phyloP scores from a whole-genome alignment of 2,329 filamentous ascomycete species.

The Paracorniculantispora psalliotae region DNA sequence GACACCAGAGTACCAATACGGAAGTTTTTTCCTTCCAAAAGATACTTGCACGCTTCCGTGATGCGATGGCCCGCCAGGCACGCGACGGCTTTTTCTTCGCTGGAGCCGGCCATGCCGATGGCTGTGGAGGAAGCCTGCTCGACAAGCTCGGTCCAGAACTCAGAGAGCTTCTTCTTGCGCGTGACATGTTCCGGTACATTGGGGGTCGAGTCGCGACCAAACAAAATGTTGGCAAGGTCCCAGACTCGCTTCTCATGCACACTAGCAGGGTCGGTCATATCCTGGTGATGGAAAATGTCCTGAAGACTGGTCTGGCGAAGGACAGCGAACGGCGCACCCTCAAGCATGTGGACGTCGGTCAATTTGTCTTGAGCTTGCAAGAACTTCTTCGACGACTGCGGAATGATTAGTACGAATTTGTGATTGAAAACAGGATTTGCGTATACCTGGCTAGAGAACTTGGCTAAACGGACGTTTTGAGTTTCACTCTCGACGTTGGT shows the following conservation, averaged over 20 bases:
- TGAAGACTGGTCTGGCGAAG: slow-evolving; percentile 35
- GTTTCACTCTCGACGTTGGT: slow-evolving; percentile 56
- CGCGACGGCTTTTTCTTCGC: slow-evolving; percentile 80
- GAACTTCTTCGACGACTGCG: slow-evolving; percentile 50
- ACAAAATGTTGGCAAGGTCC: slow-evolving; percentile 81
- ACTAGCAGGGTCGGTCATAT: slow-evolving; percentile 38
- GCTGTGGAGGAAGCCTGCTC: slow-evolving; percentile 51
- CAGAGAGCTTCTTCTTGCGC: slow-evolving; percentile 61
- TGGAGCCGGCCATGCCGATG: slow-evolving; percentile 54
- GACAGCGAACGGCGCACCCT: slow-evolving; percentile 56
- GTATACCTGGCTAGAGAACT: slow-evolving; percentile 52
- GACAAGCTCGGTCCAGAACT: slow-evolving; percentile 63
- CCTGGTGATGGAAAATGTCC: slow-evolving; percentile 37
- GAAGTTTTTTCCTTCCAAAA: slow-evolving; percentile 72
- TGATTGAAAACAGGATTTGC: neutral
- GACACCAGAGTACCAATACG: slow-evolving; percentile 81
- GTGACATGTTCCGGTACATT: slow-evolving; percentile 34
- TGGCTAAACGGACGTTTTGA: slow-evolving; percentile 61
- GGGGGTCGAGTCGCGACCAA: slow-evolving; percentile 56
- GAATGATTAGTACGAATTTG: slow-evolving; percentile 16
- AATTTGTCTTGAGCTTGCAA: slow-evolving; percentile 51
- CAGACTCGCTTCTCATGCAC: slow-evolving; percentile 72
- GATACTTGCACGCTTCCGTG: slow-evolving; percentile 73
- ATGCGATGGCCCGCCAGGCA: slow-evolving; percentile 75
- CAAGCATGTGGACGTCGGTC: slow-evolving; percentile 47